Conservation (phyloP, 352 stramenopile genomes). For the Thalassiosira livingstoniorum region DNA sequence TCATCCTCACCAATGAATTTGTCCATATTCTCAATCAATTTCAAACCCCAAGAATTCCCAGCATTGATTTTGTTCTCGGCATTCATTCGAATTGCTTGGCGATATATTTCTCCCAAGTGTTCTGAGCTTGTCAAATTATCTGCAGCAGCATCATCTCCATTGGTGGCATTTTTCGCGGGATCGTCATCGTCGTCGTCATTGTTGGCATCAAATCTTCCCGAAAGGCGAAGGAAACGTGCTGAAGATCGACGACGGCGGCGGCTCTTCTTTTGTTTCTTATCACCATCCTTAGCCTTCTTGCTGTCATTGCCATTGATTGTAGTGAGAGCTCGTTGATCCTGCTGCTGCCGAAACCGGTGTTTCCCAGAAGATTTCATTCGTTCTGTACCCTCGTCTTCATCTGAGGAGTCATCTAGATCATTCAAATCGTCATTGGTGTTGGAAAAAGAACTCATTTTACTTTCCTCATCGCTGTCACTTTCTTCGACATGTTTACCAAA, state of each 20-base stretch:
- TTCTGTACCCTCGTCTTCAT: no score
- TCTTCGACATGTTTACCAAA: constrained; percentile 2
- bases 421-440: no score
- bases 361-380: no score
- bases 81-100: constrained; percentile 83
- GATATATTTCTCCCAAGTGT: constrained; percentile 81
- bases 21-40: constrained; percentile 98
- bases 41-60: constrained; percentile 95
- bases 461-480: constrained; percentile 13
- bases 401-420: no score
- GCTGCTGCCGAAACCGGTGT: neutral
- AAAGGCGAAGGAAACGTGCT: constrained; percentile 70
- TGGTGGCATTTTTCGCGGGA: neutral
- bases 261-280: constrained; percentile 28
- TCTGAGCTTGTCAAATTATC: constrained; percentile 38
- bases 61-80: constrained; percentile 96
- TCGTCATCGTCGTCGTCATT: constrained; percentile 16
- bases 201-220: constrained; percentile 1
- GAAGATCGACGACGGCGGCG: constrained; percentile 75
- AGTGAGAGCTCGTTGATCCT: constrained; percentile 2
- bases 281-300: neutral
- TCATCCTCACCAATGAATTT: constrained; percentile 88
- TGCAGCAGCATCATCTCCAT: no score
- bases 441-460: neutral
- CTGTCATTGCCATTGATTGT: neutral